These are phyloP conservation scores for Malassezia obtusa DNA, from an alignment of 1,284 basidiomycete genomes.

Conservation along the genomic window DNA sequence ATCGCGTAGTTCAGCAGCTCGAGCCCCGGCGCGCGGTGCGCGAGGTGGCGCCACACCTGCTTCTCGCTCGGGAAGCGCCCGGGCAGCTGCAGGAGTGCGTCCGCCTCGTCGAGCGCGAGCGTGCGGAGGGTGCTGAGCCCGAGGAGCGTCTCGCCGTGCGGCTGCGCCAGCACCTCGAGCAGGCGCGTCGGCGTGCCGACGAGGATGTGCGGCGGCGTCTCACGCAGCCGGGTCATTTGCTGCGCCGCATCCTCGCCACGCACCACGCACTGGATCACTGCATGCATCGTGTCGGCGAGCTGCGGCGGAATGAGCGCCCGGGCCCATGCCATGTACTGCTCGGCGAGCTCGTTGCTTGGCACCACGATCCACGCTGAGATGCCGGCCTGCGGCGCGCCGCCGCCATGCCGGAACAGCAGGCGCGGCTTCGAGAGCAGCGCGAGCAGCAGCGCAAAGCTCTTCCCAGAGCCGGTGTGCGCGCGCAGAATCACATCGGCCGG, in stretches of 20 bases:
- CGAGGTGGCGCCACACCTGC: constrained; percentile 35
- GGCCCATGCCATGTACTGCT: constrained; percentile 39
- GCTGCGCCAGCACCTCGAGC: constrained; percentile 27
- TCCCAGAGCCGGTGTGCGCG: constrained; percentile 44
- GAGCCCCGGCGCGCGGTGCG: constrained; percentile 37
- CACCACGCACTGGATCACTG: constrained; percentile 34
- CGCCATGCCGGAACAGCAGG: constrained; percentile 24
- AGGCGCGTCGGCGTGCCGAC: constrained; percentile 39
- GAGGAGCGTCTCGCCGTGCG: constrained; percentile 26
- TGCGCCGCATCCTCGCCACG: constrained; percentile 22
- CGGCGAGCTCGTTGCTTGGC: constrained; percentile 41
- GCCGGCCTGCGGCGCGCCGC: constrained; percentile 8
- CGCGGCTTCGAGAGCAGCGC: constrained; percentile 41
- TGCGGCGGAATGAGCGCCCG: constrained; percentile 25
- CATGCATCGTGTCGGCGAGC: constrained; percentile 22
- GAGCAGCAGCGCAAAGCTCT: constrained; percentile 39
- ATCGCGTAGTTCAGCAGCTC: constrained; percentile 34
- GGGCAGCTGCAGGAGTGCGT: constrained; percentile 40
- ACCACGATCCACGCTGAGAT: constrained; percentile 39
- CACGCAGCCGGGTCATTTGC: constrained; percentile 24
- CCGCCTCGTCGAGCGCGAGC: constrained; percentile 42
- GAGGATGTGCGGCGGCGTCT: constrained; percentile 35
- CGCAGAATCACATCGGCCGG: constrained; percentile 37
- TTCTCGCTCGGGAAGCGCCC: constrained; percentile 38
- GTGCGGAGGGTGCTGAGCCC: constrained; percentile 33